These are phyloP conservation scores for Umbellularia californica DNA, from an alignment of 164 flowering plant genomes.

Conservation along the genomic window DNA sequence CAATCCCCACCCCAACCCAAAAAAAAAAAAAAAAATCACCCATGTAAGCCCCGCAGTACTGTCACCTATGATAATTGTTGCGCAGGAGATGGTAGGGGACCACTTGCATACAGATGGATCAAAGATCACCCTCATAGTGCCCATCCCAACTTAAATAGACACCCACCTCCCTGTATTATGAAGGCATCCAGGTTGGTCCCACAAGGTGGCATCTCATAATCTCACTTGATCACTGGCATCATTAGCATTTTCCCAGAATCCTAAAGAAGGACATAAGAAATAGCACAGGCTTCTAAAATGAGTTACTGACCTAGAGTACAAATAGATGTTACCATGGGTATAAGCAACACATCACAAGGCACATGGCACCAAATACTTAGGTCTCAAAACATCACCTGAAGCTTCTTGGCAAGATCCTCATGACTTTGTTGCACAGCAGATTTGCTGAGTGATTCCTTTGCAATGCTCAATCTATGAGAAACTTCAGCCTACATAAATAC, in stretches of 20 bases:
- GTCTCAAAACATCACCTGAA: slow-evolving; percentile 52
- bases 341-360: background rate
- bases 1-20: no score
- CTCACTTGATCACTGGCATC: background rate
- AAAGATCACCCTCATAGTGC: no score
- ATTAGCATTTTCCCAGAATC: background rate
- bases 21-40: no score
- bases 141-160: no score
- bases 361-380: background rate
- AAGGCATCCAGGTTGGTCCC: no score
- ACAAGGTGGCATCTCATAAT: no score
- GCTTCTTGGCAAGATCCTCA: slow-evolving; percentile 91
- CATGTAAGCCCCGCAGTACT: no score
- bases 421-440: slow-evolving; percentile 67
- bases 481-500: slow-evolving; percentile 71
- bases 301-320: background rate
- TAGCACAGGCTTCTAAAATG: background rate
- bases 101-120: no score
- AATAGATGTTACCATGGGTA: background rate
- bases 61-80: no score
- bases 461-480: slow-evolving; percentile 83
- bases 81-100: no score
- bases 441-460: slow-evolving; percentile 59
- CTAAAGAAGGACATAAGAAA: background rate
- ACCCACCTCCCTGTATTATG: no score